phyloP scores from a whole-genome alignment of 2,329 filamentous ascomycete genomes.

The Emergomyces orientalis region DNA sequence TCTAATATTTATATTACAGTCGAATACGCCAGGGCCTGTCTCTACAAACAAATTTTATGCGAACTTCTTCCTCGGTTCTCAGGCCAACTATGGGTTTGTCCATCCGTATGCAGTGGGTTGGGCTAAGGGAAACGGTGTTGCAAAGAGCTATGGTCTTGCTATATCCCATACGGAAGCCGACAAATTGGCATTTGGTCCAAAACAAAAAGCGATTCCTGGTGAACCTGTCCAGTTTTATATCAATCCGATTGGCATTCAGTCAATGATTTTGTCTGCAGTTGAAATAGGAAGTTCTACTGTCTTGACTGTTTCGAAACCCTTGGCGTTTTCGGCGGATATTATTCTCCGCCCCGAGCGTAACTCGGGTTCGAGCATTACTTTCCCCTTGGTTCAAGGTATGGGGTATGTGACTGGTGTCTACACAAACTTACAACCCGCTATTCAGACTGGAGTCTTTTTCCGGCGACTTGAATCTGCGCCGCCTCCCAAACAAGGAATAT shows the following conservation, averaged over 20 bases:
- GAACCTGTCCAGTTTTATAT: conserved; percentile 61
- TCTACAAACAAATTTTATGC: conserved; percentile 56
- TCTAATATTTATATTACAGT: conserved; percentile 16
- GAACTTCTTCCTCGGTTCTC: conserved; percentile 68
- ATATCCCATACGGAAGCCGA: conserved; percentile 62
- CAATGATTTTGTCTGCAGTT: conserved; percentile 65
- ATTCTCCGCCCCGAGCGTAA: conserved; percentile 52
- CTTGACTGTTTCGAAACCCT: conserved; percentile 44
- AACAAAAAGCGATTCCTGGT: conserved; percentile 44
- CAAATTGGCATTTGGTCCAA: conserved; percentile 57
- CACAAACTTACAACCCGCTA: conserved; percentile 56
- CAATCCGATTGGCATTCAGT: conserved; percentile 74
- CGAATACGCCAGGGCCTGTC: conserved; percentile 28
- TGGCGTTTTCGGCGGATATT: conserved; percentile 55
- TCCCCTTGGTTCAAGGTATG: conserved; percentile 84
- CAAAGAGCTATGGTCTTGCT: conserved; percentile 65
- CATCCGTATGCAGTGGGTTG: conserved; percentile 66
- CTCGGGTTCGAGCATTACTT: conserved; percentile 54
- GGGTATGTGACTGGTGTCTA: conserved; percentile 75
- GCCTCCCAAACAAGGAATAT: conserved; percentile 52
- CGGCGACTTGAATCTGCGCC: conserved; percentile 49
- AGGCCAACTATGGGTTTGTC: conserved; percentile 60
- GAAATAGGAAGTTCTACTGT: conserved; percentile 57
- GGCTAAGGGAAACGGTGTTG: conserved; percentile 53
- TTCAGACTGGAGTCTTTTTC: conserved; percentile 70